Conservation (phyloP, 495 filamentous ascomycete genomes). For the Corynascus novoguineensis region DNA sequence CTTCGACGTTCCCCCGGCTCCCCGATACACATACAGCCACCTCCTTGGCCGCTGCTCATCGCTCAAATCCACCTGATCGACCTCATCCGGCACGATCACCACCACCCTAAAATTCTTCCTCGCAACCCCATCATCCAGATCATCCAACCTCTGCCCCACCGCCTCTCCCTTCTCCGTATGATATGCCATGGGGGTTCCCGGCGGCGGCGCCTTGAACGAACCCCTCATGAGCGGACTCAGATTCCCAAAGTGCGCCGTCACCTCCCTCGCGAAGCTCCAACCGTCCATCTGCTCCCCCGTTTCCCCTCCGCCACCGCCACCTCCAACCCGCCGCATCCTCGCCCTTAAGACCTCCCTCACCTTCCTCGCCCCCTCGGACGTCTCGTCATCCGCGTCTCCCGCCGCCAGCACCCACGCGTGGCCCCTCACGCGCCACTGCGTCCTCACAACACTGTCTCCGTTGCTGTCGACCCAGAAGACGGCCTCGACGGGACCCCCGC, state of each 20-base stretch:
- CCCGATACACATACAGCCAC: slow-evolving; percentile 59
- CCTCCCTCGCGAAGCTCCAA: slow-evolving; percentile 58
- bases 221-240: slow-evolving; percentile 70
- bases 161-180: slow-evolving; percentile 43
- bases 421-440: slow-evolving; percentile 82
- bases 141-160: slow-evolving; percentile 62
- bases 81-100: slow-evolving; percentile 70
- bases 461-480: slow-evolving; percentile 68
- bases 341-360: slow-evolving; percentile 43
- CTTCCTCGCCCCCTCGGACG: slow-evolving; percentile 42
- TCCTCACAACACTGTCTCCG: slow-evolving; percentile 48
- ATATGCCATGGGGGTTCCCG: slow-evolving; percentile 54
- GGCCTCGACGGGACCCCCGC: slow-evolving; percentile 68
- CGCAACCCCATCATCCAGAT: slow-evolving; percentile 63
- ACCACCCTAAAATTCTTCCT: slow-evolving; percentile 79
- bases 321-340: slow-evolving; percentile 37
- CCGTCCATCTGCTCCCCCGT: slow-evolving; percentile 45
- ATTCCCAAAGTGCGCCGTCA: slow-evolving; percentile 85
- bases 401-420: slow-evolving; percentile 59
- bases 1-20: slow-evolving; percentile 25
- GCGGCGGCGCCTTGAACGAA: slow-evolving; percentile 70
- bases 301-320: slow-evolving; percentile 5
- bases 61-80: slow-evolving; percentile 69
- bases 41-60: slow-evolving; percentile 59
- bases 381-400: slow-evolving; percentile 51